phyloP scores from a whole-genome alignment of 495 filamentous ascomycete species.

The Lasiosphaeriaceae sp. region DNA sequence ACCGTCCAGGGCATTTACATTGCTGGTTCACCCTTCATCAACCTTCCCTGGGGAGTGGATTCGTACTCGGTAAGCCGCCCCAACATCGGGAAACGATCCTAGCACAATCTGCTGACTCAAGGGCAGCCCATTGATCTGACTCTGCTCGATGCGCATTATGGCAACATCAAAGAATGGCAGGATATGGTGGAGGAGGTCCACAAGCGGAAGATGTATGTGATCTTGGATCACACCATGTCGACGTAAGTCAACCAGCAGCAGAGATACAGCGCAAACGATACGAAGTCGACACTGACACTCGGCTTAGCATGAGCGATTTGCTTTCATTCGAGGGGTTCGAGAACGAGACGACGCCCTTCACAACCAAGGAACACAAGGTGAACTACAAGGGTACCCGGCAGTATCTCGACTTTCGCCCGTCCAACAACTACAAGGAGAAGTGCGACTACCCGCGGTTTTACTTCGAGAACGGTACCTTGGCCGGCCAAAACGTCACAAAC shows the following conservation, averaged over 20 bases:
- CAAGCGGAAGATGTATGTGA: constrained; percentile 52
- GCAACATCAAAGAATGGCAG: constrained; percentile 60
- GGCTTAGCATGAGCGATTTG: constrained; percentile 61
- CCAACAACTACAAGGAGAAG: constrained; percentile 53
- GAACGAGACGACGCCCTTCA: constrained; percentile 57
- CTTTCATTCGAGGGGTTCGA: constrained; percentile 62
- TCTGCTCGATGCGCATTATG: constrained; percentile 19
- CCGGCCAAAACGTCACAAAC: constrained; percentile 46
- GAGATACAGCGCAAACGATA: constrained; percentile 48
- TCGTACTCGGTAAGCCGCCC: constrained; percentile 42
- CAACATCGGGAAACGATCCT: constrained; percentile 34
- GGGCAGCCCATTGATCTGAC: constrained; percentile 38
- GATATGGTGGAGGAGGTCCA: constrained; percentile 49
- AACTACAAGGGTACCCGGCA: constrained; percentile 53
- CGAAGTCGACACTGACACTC: constrained; percentile 51
- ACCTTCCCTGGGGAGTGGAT: constrained; percentile 45
- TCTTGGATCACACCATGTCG: constrained; percentile 67
- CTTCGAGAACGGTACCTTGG: constrained; percentile 54
- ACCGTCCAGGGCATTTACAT: constrained; percentile 56
- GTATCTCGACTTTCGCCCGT: constrained; percentile 56
- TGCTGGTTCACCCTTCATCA: constrained; percentile 50
- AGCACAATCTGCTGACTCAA: constrained; percentile 60
- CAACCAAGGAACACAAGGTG: constrained; percentile 47
- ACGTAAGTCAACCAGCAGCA: constrained; percentile 29
- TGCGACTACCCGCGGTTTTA: constrained; percentile 65